phyloP scores from a whole-genome alignment of 1,284 basidiomycete genomes.

The Rhodotorula mucilaginosa region DNA sequence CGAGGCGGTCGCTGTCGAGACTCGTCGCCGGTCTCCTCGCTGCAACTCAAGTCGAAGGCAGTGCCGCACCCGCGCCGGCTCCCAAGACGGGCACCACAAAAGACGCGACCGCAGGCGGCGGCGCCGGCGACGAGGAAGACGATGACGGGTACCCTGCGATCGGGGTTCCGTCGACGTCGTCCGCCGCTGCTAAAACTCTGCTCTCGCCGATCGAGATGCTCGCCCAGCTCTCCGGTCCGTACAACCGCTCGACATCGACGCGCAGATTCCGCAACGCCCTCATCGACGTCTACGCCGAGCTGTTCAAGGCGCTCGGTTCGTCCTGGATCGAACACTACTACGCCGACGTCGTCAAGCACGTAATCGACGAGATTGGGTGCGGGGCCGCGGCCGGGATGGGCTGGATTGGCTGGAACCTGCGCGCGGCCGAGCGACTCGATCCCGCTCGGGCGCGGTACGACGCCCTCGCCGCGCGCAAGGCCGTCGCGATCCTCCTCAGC shows the following conservation, averaged over 20 bases:
- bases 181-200: conserved; percentile 59
- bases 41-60: conserved; percentile 73
- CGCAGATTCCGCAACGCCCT: conserved; percentile 77
- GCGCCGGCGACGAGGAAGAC: conserved; percentile 59
- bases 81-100: conserved; percentile 48
- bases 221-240: conserved; percentile 67
- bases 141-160: conserved; percentile 56
- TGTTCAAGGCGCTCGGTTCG: conserved; percentile 72
- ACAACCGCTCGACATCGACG: conserved; percentile 60
- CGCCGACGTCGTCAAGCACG: conserved; percentile 69
- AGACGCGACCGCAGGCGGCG: conserved; percentile 56
- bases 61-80: conserved; percentile 48
- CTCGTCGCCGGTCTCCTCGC: conserved; percentile 81
- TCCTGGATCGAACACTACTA: conserved; percentile 82
- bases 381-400: conserved; percentile 53
- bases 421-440: conserved; percentile 31
- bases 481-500: conserved; percentile 73
- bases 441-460: conserved; percentile 63
- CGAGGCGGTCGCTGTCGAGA: conserved; percentile 72
- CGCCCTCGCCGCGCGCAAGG: conserved; percentile 65
- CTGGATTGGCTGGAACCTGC: conserved; percentile 34
- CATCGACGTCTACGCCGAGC: conserved; percentile 80
- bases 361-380: conserved; percentile 62
- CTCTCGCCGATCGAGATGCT: conserved; percentile 80
- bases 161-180: conserved; percentile 52